Percentiles rank a stretch among this genome's conserved stretches.
Evolutionary conservation across 257 asterid species (phyloP).

Genomic region (Penstemon davidsonii): DNA sequence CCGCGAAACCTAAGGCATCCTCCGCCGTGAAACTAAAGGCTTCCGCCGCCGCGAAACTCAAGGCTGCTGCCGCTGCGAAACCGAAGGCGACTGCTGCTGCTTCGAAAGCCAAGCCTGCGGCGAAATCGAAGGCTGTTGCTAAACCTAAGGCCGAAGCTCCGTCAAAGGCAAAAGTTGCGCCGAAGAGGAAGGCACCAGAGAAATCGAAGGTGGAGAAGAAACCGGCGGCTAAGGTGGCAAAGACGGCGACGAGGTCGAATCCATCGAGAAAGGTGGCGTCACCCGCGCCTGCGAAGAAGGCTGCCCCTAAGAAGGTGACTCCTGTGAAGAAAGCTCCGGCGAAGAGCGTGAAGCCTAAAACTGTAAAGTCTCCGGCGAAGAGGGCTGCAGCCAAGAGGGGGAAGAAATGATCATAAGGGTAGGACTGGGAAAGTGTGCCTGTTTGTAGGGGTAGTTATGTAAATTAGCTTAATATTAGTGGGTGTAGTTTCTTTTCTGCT

Average conservation of each 20-base stretch:
- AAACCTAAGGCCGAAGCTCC: slow-evolving; percentile 1
- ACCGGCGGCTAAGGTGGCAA: slow-evolving; percentile 56
- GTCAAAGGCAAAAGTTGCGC: slow-evolving; percentile 37
- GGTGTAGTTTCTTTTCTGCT: slow-evolving; percentile 29
- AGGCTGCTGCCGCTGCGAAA: slow-evolving; percentile 24
- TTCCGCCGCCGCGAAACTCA: slow-evolving; percentile 36
- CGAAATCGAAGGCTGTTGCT: slow-evolving; percentile 20
- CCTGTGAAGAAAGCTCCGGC: slow-evolving; percentile 34
- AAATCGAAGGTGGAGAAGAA: slow-evolving; percentile 39
- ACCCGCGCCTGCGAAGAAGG: slow-evolving; percentile 1
- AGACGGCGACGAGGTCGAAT: slow-evolving; percentile 46
- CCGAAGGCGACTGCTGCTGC: slow-evolving; percentile 29
- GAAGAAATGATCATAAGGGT: slow-evolving; percentile 40
- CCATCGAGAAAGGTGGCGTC: slow-evolving; percentile 38
- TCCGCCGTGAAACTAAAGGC: slow-evolving; percentile 28
- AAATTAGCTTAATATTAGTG: slow-evolving; percentile 32
- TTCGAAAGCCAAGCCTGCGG: background rate
- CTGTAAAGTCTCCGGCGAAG: slow-evolving; percentile 41
- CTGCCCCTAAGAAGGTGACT: background rate
- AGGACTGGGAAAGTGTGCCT: slow-evolving; percentile 25
- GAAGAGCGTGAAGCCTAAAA: slow-evolving; percentile 28
- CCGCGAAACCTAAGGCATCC: slow-evolving; percentile 23
- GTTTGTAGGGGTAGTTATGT: slow-evolving; percentile 52
- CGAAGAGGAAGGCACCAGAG: slow-evolving; percentile 52
- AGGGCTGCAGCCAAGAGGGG: slow-evolving; percentile 42